phyloP scores from a whole-genome alignment of 2,329 filamentous ascomycete species.

The Metarhizium rileyi region DNA sequence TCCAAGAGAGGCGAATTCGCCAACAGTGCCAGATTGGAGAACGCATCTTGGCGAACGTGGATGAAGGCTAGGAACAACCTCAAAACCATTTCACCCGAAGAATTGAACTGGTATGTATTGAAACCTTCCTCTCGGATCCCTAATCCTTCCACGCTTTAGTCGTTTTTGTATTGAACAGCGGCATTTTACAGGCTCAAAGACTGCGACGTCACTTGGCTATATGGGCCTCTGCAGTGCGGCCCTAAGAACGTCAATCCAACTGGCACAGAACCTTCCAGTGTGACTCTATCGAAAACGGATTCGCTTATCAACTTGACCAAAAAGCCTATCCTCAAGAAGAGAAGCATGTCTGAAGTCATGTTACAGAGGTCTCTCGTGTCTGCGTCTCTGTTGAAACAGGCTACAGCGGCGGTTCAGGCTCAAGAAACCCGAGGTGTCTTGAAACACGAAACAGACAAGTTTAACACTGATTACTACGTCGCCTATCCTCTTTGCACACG shows the following conservation, averaged over 20 bases:
- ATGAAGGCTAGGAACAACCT: conserved; percentile 83
- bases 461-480: conserved; percentile 61
- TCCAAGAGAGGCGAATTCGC: conserved; percentile 69
- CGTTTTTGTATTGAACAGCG: conserved; percentile 12
- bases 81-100: conserved; percentile 81
- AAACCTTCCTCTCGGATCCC: background rate
- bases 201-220: conserved; percentile 94
- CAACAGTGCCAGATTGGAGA: conserved; percentile 77
- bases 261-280: conserved; percentile 30
- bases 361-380: conserved; percentile 80
- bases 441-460: conserved; percentile 49
- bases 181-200: conserved; percentile 71
- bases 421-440: conserved; percentile 53
- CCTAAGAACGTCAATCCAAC: conserved; percentile 42
- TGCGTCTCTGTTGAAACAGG: conserved; percentile 82
- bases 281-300: conserved; percentile 39
- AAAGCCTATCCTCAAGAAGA: conserved; percentile 93
- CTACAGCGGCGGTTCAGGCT: conserved; percentile 74
- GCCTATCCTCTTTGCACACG: conserved; percentile 54
- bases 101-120: conserved; percentile 73
- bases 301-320: conserved; percentile 59
- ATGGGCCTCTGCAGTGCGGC: conserved; percentile 79
- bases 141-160: background rate
- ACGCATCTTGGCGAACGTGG: conserved; percentile 97
- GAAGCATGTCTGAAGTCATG: conserved; percentile 93